These are phyloP conservation scores for Piedraia hortae DNA, from an alignment of 2,329 filamentous ascomycete genomes.

Conservation along the genomic window DNA sequence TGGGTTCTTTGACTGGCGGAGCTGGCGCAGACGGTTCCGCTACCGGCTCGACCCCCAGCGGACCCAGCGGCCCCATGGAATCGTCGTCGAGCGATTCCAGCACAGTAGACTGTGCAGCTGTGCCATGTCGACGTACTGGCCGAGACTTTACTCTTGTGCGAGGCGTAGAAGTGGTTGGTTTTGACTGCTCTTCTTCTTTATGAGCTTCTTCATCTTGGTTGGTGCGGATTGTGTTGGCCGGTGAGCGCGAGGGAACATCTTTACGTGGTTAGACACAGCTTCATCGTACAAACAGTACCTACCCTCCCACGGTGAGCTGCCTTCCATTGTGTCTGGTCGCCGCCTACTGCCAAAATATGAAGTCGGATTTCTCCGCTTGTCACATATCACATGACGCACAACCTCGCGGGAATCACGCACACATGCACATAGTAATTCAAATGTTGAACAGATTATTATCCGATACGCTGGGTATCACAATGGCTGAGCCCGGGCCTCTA, in stretches of 20 bases:
- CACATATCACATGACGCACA: no score
- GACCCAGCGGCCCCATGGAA: constrained; percentile 50
- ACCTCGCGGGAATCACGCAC: background rate
- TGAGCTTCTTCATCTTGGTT: background rate
- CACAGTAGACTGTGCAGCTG: constrained; percentile 49
- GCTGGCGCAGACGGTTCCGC: constrained; percentile 25
- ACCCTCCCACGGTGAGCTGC: no score
- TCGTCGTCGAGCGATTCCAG: constrained; percentile 51
- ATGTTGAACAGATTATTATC: no score
- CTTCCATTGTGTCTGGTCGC: no score
- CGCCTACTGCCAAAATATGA: no score
- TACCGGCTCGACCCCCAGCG: constrained; percentile 23
- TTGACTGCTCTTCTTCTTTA: constrained; percentile 1
- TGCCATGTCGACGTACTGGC: constrained; percentile 33
- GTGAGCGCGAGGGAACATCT: constrained; percentile 1
- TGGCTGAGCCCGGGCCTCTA: no score
- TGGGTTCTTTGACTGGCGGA: constrained; percentile 29
- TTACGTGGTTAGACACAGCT: no score
- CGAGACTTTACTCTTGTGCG: constrained; percentile 15
- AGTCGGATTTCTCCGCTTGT: no score
- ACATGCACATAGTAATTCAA: background rate
- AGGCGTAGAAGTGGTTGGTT: constrained; percentile 4
- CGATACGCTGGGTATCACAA: no score
- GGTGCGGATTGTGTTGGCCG: background rate
- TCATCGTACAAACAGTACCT: no score